These are phyloP conservation scores for Chlorella vulgaris DNA, from an alignment of 139 green algal genomes.

Conservation along the genomic window DNA sequence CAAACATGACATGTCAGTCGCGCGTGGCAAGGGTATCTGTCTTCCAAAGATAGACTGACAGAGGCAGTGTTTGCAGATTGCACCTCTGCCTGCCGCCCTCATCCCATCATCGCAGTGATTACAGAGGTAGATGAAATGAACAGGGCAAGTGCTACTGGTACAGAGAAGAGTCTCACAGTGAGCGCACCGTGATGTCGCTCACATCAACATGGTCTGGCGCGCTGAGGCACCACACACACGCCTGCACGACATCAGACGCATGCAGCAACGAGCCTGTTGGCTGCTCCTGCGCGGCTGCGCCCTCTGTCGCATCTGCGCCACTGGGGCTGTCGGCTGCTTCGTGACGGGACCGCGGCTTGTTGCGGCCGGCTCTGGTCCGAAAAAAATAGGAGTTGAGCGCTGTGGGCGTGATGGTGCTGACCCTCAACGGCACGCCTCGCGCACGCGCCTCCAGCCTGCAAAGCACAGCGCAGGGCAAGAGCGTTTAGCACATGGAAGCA, in stretches of 20 bases:
- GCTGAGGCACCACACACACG: slow-evolving; percentile 67
- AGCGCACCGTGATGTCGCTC: slow-evolving; percentile 72
- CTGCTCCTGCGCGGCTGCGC: not conserved
- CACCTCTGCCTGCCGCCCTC: no score
- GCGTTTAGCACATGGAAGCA: not conserved
- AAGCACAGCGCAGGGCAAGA: not conserved
- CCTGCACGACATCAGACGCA: slow-evolving; percentile 64
- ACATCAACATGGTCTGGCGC: slow-evolving; percentile 77
- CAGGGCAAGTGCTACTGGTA: not conserved
- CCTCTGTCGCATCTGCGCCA: not conserved
- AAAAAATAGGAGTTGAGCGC: slow-evolving; percentile 76
- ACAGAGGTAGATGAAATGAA: not conserved
- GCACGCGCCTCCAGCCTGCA: slow-evolving; percentile 52
- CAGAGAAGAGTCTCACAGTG: not conserved
- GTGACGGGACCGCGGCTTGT: slow-evolving; percentile 14
- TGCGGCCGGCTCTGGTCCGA: slow-evolving; percentile 24
- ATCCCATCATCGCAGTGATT: not conserved
- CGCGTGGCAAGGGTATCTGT: no score
- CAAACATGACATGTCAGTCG: no score
- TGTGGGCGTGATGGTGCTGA: slow-evolving; percentile 72
- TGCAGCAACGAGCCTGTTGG: slow-evolving; percentile 38
- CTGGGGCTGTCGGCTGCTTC: not conserved
- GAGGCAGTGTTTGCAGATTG: no score
- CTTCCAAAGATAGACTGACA: no score
- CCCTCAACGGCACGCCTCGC: slow-evolving; percentile 55